A percentile compares a stretch with the other conserved stretches of the same genome.
Evolutionary conservation across 1,139 yeast species (phyloP).

Genomic region (Kurtzmaniella quercitrusa): DNA sequence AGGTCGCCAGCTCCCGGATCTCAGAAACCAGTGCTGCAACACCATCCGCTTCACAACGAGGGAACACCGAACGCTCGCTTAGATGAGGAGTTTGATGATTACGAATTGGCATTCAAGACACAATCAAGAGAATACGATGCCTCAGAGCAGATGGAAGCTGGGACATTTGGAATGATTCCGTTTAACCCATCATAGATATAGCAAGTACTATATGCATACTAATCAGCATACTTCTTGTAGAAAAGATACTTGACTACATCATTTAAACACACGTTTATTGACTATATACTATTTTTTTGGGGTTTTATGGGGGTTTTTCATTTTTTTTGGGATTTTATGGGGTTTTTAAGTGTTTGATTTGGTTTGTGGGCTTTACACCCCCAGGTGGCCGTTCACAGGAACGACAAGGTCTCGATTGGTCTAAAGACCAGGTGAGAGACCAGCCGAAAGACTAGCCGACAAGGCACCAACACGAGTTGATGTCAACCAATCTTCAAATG

Average conservation of each 20-base stretch:
- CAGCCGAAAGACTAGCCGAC: too few relatives aligned
- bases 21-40: constrained; percentile 7
- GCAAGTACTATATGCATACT: neutral
- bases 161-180: constrained; percentile 31
- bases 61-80: constrained; percentile 8
- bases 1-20: neutral
- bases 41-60: constrained; percentile 8
- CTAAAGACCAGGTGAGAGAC: too few relatives aligned
- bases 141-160: constrained; percentile 8
- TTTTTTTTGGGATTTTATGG: too few relatives aligned
- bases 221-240: neutral
- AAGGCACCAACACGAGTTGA: too few relatives aligned
- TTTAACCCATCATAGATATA: constrained; percentile 28
- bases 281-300: too few relatives aligned
- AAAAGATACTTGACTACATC: neutral
- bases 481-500: too few relatives aligned
- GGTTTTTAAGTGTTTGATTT: too few relatives aligned
- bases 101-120: constrained; percentile 34
- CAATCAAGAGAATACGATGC: constrained; percentile 22
- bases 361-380: too few relatives aligned
- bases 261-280: too few relatives aligned
- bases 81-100: constrained; percentile 25
- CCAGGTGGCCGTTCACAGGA: too few relatives aligned
- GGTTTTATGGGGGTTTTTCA: too few relatives aligned
- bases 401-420: too few relatives aligned